Base-by-base conservation (phyloP, 78 protist genomes). In the Dictyostelium intermedium region DNA sequence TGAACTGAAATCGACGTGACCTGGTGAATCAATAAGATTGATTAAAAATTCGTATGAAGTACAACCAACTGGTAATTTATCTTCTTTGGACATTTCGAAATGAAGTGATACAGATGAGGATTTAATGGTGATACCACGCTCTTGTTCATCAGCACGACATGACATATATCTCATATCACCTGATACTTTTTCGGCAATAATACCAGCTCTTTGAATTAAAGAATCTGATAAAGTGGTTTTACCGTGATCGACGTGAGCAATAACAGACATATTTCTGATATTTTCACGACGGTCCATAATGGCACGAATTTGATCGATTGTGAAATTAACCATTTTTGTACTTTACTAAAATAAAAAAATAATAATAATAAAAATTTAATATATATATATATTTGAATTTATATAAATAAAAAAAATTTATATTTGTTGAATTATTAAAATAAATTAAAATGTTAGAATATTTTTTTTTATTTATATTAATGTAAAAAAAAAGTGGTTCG, bases 171-270 rank as follows among this genome's bases (percentile, higher is more conserved):
- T 98, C 74, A 96, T 89, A 79, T 98, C 99, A 83, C 99, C 99
- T 74, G 99, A 99, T 73, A 91, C 93, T 41, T 86, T 87, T n/a
- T 78, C 84, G 77, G 99, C 98, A 61, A 99, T 99, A 81, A 99
- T 99, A 95, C 99, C 99, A 70, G 99, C 99, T 83, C 96, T 97
- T 39, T 97, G 84, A 79, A 99, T 95, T 39, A 99, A 98, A 25
- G 99, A 99, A 92, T 99, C 99, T 25, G 99, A 99, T 13, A 99
- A 93, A 32, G 99, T 99, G 66, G 99, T 97, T 98, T 99, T 98
- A 82, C 99, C 99, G 82, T 89, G 94, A 89, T 92, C 98, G 95
- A 97, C 98, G 91, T 92, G 99, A 70, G 99, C 99, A 87, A 99
- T 99, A 80, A 98, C 99, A 61, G 99, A 98, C 98, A 99, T 98